A percentile compares a stretch with the other conserved stretches of the same genome.
phyloP scores from a whole-genome alignment of 129 eudicot species.

The Helianthus annuus region HanXRQr2.0-SUNRISE NC_035449.2:14914905-14915404 shows the following conservation, averaged over 20 bases:
- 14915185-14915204: constrained; percentile 18
- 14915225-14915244: background rate
- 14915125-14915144: constrained; percentile 38
- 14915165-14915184: constrained; percentile 20
- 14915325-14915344: constrained; percentile 25
- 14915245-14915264: constrained; percentile 11
- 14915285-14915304: background rate
- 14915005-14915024: background rate
- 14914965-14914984: constrained; percentile 20
- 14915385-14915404: constrained; percentile 35
- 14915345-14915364: constrained; percentile 9
- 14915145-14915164: constrained; percentile 15
- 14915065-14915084: background rate
- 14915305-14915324: constrained; percentile 1
- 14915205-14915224: background rate
- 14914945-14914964: constrained; percentile 8
- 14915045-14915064: constrained; percentile 33
- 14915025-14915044: background rate
- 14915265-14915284: constrained; percentile 29
- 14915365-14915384: constrained; percentile 13
- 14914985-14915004: background rate
- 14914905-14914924: constrained; percentile 9
- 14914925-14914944: background rate
- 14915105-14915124: constrained; percentile 29
- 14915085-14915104: constrained; percentile 29